phyloP scores from a whole-genome alignment of 2,329 filamentous ascomycete genomes.

The Diaporthe citri region DNA sequence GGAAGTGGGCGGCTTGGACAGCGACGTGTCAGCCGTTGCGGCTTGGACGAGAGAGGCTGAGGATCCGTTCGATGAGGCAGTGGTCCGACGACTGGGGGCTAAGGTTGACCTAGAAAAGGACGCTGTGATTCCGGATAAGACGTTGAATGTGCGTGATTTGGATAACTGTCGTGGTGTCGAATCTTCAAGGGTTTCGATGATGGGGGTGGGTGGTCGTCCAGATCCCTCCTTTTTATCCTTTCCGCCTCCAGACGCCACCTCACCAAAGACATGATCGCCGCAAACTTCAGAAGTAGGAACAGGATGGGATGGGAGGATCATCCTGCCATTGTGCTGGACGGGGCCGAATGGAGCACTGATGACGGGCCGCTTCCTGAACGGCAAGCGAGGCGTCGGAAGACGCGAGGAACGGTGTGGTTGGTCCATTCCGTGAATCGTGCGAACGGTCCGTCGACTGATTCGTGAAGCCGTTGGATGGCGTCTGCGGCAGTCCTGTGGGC shows the following conservation, averaged over 20 bases:
- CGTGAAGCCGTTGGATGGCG: background rate
- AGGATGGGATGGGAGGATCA: background rate
- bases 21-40: conserved; percentile 32
- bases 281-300: background rate
- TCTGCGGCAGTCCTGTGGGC: conserved; percentile 7
- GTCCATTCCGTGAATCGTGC: conserved; percentile 27
- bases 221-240: background rate
- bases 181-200: conserved; percentile 1
- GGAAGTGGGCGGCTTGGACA: background rate
- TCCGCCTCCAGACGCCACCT: background rate
- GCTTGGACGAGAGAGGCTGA: conserved; percentile 29
- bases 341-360: conserved; percentile 39
- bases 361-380: conserved; percentile 35
- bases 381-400: conserved; percentile 38
- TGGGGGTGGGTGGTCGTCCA: background rate
- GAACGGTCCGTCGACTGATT: background rate
- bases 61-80: conserved; percentile 31
- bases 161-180: conserved; percentile 23
- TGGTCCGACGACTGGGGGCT: conserved; percentile 20
- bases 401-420: conserved; percentile 30
- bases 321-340: conserved; percentile 26
- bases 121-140: conserved; percentile 35
- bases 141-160: conserved; percentile 36
- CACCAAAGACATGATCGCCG: background rate
- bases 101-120: conserved; percentile 38